Percentiles rank a stretch among this genome's conserved stretches.
Conservation (phyloP, 73 alveolate species). For the Paramecium octaurelia region DNA sequence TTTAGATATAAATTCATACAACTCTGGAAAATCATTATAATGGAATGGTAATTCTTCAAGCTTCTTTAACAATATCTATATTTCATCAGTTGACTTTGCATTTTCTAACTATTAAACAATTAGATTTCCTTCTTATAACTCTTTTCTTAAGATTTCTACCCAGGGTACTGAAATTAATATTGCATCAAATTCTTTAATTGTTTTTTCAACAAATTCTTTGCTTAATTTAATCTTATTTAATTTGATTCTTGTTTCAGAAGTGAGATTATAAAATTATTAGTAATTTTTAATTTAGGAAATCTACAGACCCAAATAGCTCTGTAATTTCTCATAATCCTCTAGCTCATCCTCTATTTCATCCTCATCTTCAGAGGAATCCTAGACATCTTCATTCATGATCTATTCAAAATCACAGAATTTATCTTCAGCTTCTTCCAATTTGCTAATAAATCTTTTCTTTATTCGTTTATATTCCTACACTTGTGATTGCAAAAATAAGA, state of each 20-base stretch:
- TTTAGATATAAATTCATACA: neutral
- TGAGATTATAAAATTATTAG: neutral
- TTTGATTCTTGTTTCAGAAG: neutral
- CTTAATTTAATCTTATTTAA: neutral
- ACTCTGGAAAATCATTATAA: neutral
- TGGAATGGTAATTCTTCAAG: neutral
- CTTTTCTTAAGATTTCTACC: neutral
- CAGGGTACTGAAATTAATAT: neutral
- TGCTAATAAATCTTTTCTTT: neutral
- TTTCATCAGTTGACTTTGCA: neutral
- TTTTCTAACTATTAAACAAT: neutral
- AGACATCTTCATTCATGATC: neutral
- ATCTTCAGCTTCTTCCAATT: neutral
- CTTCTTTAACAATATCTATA: neutral
- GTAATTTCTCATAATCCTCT: neutral
- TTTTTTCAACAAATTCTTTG: neutral
- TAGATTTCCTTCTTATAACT: neutral
- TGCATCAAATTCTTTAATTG: neutral
- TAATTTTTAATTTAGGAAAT: neutral
- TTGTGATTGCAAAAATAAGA: neutral
- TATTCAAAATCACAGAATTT: neutral
- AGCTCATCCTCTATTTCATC: neutral
- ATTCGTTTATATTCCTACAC: neutral
- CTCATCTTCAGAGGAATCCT: neutral
- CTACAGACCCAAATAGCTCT: neutral